These are phyloP conservation scores for Albugo candida DNA, from an alignment of 352 stramenopile genomes.

Conservation along the genomic window DNA sequence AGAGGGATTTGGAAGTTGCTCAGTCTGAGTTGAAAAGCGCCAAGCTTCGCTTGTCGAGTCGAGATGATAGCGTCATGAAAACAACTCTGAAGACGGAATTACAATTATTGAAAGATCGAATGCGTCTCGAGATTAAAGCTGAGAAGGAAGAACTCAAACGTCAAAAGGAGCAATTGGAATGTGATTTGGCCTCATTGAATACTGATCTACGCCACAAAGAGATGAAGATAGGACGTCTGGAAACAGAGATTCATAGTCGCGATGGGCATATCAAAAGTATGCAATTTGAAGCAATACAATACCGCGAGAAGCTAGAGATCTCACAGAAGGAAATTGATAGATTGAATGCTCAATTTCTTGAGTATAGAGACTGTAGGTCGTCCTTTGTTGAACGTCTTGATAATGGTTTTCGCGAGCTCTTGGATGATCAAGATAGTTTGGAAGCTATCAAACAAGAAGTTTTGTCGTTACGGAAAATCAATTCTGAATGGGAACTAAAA, in stretches of 20 bases:
- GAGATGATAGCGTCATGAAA: conserved; percentile 33
- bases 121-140: conserved; percentile 40
- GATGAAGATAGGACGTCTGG: conserved; percentile 14
- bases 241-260: conserved; percentile 15
- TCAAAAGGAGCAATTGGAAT: conserved; percentile 18
- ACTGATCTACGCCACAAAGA: conserved; percentile 27
- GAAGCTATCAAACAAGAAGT: conserved; percentile 27
- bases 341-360: too few species aligned
- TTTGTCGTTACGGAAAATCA: conserved; percentile 14
- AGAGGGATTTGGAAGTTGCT: conserved; percentile 12
- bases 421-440: conserved; percentile 40
- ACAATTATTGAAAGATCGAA: conserved; percentile 25
- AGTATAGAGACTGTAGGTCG: conserved; percentile 9
- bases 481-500: background rate
- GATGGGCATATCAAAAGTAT: conserved; percentile 6
- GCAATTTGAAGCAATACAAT: conserved; percentile 14
- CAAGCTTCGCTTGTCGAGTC: conserved; percentile 20
- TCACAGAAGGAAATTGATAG: background rate
- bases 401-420: conserved; percentile 40
- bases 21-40: conserved; percentile 16
- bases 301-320: conserved; percentile 12
- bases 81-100: conserved; percentile 44
- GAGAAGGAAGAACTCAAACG: conserved; percentile 25
- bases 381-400: conserved; percentile 39
- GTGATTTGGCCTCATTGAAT: conserved; percentile 21